These are phyloP conservation scores for Tulasnella sp. DNA, from an alignment of 768 basidiomycete species.

Conservation along the genomic window DNA sequence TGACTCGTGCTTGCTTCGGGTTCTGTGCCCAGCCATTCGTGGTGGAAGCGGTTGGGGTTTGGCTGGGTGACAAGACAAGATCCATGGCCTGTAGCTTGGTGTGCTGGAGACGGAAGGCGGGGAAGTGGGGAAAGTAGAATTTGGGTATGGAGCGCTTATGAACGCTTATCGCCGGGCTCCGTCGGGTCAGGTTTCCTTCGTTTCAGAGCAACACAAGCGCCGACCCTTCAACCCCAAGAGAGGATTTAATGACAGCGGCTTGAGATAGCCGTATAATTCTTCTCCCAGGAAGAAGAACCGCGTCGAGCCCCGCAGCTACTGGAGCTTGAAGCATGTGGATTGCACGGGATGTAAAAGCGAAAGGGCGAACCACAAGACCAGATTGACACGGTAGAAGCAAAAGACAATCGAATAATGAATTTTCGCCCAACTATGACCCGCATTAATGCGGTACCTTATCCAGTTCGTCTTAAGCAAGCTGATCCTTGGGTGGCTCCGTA, in stretches of 20 bases:
- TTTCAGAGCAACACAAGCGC: too few relatives aligned
- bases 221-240: too few relatives aligned
- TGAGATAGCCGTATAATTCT: too few relatives aligned
- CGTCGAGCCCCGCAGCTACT: too few relatives aligned
- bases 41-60: background rate
- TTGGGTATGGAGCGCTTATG: background rate
- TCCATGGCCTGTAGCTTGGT: background rate
- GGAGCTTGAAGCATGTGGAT: too few relatives aligned
- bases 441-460: background rate
- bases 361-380: too few relatives aligned
- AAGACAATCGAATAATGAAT: too few relatives aligned
- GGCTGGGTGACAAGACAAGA: background rate
- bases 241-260: too few relatives aligned
- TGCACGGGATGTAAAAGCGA: too few relatives aligned
- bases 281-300: too few relatives aligned
- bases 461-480: background rate
- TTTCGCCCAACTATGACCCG: background rate
- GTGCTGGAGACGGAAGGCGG: background rate
- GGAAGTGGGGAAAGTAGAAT: background rate
- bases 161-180: background rate
- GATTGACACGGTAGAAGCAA: too few relatives aligned
- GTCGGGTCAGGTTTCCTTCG: background rate
- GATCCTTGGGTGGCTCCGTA: background rate
- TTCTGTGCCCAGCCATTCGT: background rate
- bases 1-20: background rate